Evolutionary conservation across 2,329 filamentous ascomycete genomes (phyloP).

Genomic region (Colletotrichum tamarilloi): DNA sequence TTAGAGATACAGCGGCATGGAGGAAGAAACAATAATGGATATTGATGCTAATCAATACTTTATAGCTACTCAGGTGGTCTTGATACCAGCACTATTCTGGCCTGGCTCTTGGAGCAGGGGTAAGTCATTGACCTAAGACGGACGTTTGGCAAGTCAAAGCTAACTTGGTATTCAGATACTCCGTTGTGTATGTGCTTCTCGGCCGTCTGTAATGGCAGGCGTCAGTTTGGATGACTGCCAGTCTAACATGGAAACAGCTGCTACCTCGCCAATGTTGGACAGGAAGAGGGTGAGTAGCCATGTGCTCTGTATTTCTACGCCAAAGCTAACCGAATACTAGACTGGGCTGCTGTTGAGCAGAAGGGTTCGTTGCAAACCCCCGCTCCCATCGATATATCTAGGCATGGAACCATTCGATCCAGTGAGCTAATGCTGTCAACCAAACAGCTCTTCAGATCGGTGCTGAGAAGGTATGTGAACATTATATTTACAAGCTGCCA

Average conservation of each 20-base stretch:
- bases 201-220: neutral
- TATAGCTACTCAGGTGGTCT: constrained; percentile 13
- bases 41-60: neutral
- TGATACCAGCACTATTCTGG: constrained; percentile 34
- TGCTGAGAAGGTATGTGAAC: constrained; percentile 29
- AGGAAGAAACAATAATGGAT: neutral
- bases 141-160: neutral
- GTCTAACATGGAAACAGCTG: constrained; percentile 37
- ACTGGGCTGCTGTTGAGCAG: constrained; percentile 75
- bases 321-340: constrained; percentile 40
- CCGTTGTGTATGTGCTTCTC: constrained; percentile 22
- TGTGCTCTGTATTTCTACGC: neutral
- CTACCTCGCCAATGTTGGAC: constrained; percentile 74
- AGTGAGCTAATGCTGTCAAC: neutral
- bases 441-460: constrained; percentile 34
- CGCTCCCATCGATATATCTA: neutral
- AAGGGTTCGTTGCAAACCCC: constrained; percentile 62
- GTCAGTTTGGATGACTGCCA: neutral
- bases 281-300: constrained; percentile 61
- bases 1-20: neutral
- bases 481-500: neutral
- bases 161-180: constrained; percentile 9
- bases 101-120: constrained; percentile 28
- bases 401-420: neutral
- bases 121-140: neutral